Evolutionary conservation across 164 flowering plant genomes (phyloP).

Genomic region (Aristolochia fimbriata): DNA sequence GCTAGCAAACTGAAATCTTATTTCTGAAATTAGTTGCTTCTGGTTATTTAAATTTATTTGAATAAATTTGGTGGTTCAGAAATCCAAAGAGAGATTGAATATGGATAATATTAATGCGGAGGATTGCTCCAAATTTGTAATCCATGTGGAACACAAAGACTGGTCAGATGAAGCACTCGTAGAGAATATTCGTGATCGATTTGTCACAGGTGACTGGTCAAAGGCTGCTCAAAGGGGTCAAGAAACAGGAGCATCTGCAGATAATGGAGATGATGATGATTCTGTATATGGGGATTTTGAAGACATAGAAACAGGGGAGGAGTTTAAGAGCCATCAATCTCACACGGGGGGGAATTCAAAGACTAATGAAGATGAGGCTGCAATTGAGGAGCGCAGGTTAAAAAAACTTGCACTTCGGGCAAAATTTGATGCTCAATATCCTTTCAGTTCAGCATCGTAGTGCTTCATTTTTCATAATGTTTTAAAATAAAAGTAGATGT

Average conservation of each 20-base stretch:
- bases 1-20: no score
- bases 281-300: slow-evolving; percentile 74
- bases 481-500: neutral
- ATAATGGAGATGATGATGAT: slow-evolving; percentile 35
- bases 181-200: slow-evolving; percentile 71
- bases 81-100: slow-evolving; percentile 30
- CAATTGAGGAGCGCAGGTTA: slow-evolving; percentile 51
- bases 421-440: slow-evolving; percentile 85
- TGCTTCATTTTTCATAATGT: neutral
- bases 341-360: slow-evolving; percentile 14
- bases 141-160: slow-evolving; percentile 21
- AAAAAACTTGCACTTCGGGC: slow-evolving; percentile 92
- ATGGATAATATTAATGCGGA: slow-evolving; percentile 31
- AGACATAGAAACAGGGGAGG: slow-evolving; percentile 82
- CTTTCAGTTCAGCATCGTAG: slow-evolving; percentile 16
- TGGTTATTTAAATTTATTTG: neutral
- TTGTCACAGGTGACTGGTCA: slow-evolving; percentile 89
- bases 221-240: slow-evolving; percentile 62
- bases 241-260: slow-evolving; percentile 10
- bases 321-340: slow-evolving; percentile 22
- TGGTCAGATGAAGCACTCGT: slow-evolving; percentile 46
- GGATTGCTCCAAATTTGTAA: slow-evolving; percentile 62
- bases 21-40: no score
- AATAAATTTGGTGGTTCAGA: slow-evolving; percentile 26
- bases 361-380: slow-evolving; percentile 25